Percentiles rank a stretch among this genome's conserved stretches.
phyloP scores from a whole-genome alignment of 805 yeast species.

The Nakazawaea wickerhamii region DNA sequence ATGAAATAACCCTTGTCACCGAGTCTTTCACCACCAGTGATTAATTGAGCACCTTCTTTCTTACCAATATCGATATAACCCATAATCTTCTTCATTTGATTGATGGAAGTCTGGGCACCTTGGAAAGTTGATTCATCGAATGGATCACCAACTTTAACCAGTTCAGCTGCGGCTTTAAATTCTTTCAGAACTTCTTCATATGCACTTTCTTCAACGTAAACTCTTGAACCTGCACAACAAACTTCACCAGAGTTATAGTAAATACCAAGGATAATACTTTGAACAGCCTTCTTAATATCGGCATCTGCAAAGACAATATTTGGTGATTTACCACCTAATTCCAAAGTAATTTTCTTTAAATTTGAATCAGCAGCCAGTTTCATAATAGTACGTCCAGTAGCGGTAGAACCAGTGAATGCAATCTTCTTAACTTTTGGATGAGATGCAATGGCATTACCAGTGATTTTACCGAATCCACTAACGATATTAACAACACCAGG shows the following conservation, averaged over 20 bases:
- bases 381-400: slow-evolving; percentile 73
- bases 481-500: slow-evolving; percentile 86
- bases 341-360: slow-evolving; percentile 76
- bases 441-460: slow-evolving; percentile 73
- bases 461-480: slow-evolving; percentile 80
- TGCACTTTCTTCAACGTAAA: slow-evolving; percentile 70
- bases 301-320: slow-evolving; percentile 79
- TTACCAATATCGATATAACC: slow-evolving; percentile 60
- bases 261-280: slow-evolving; percentile 67
- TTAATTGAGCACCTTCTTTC: slow-evolving; percentile 61
- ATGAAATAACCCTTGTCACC: slow-evolving; percentile 69
- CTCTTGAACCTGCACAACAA: slow-evolving; percentile 89
- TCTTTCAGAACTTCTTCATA: slow-evolving; percentile 61
- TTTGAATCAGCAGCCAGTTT: slow-evolving; percentile 59
- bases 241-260: slow-evolving; percentile 90
- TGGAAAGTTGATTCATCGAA: slow-evolving; percentile 64
- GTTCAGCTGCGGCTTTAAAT: slow-evolving; percentile 44
- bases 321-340: slow-evolving; percentile 89
- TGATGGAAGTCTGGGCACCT: slow-evolving; percentile 71
- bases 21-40: slow-evolving; percentile 76
- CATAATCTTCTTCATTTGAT: slow-evolving; percentile 61
- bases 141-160: slow-evolving; percentile 70
- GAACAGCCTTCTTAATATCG: slow-evolving; percentile 58
- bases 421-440: slow-evolving; percentile 84
- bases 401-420: slow-evolving; percentile 95